Evolutionary conservation across 2,329 filamentous ascomycete species (phyloP), one percentile per base, ranked within the genome.

Genomic region (Neophaeococcomyces mojaviensis): DNA sequence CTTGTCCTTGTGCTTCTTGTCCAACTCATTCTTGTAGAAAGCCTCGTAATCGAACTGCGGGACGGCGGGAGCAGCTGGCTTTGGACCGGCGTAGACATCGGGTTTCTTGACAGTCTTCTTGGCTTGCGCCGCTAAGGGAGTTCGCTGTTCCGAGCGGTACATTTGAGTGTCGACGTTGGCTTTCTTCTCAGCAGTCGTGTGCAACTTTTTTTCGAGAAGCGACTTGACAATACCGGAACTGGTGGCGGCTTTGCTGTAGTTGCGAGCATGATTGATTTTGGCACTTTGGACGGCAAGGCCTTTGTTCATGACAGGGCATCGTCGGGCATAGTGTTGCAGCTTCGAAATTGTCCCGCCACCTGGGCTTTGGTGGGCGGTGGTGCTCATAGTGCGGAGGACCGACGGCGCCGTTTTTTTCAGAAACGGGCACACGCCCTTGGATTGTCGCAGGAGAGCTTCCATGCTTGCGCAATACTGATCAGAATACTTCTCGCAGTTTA

Each of bases 1-100:
- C 73, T 96, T 97, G 77, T 98, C 92, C 76, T 94, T 89, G 77
- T 95, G 92, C 74, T 98, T 98, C 79, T 96, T 97, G 59, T 96
- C 88, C 57, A 98, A 70, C 67, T 98, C 90, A 51, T 72, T 72
- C 55, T 82, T 71, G 70, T 97, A 98, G 68, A 96, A 98, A 38
- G 67, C 78, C 60, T 95, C 82, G 61, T 98, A 98, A 67, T 97
- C 78, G 68, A 96, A 98, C 60, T 82, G 86, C 49, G 66, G 62
- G 19, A 67, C 60, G 30, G 66, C 62, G 10, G 71, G 71, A 28
- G 74, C 73, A 34, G 67, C 61, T 3, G 75, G 71, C 43, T 70
- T 70, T 33, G 67, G 67, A 15, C 67, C 69, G 38, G 67, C 56
- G 34, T 64, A 54, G 36, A 61, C 55, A 31, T 55, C 49, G 16